A percentile compares a stretch with the other conserved stretches of the same genome.
Evolutionary conservation across 2,329 filamentous ascomycete genomes (phyloP).

Genomic region (Gyromitra esculenta): DNA sequence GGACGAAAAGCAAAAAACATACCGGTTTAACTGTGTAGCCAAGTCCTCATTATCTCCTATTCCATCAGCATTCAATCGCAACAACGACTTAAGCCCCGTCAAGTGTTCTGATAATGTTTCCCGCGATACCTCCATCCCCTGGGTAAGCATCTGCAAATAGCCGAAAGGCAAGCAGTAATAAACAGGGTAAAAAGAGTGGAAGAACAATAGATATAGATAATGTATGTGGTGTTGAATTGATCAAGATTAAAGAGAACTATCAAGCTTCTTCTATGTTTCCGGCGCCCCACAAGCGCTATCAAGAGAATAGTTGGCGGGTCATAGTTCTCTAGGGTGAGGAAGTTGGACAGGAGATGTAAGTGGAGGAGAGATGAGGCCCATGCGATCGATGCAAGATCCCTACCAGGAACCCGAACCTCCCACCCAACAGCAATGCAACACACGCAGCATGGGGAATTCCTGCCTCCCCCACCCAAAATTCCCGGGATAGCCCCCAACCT

Average conservation of each 20-base stretch:
- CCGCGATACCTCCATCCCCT: constrained; percentile 48
- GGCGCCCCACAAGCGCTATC: constrained; percentile 45
- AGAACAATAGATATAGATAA: constrained; percentile 35
- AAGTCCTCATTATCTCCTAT: constrained; percentile 54
- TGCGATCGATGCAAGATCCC: constrained; percentile 41
- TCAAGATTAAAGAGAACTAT: constrained; percentile 32
- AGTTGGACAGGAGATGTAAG: constrained; percentile 48
- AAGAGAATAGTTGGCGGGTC: constrained; percentile 49
- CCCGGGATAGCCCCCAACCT: constrained; percentile 35
- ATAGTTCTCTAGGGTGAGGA: constrained; percentile 43
- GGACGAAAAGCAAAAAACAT: constrained; percentile 15
- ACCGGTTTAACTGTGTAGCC: constrained; percentile 46
- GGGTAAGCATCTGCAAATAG: constrained; percentile 45
- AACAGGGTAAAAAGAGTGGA: constrained; percentile 10
- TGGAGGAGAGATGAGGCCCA: constrained; percentile 52
- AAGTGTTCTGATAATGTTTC: constrained; percentile 52
- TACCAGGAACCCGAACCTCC: constrained; percentile 32
- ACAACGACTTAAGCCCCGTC: constrained; percentile 52
- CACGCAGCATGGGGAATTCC: constrained; percentile 40
- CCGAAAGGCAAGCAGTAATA: constrained; percentile 25
- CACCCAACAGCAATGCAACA: constrained; percentile 42
- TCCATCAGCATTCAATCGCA: constrained; percentile 55
- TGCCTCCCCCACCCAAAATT: constrained; percentile 34
- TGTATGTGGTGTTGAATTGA: constrained; percentile 40
- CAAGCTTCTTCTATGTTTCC: constrained; percentile 50